Evolutionary conservation across 2,329 filamentous ascomycete genomes (phyloP).

Genomic region (Amylocarpus encephaloides): DNA sequence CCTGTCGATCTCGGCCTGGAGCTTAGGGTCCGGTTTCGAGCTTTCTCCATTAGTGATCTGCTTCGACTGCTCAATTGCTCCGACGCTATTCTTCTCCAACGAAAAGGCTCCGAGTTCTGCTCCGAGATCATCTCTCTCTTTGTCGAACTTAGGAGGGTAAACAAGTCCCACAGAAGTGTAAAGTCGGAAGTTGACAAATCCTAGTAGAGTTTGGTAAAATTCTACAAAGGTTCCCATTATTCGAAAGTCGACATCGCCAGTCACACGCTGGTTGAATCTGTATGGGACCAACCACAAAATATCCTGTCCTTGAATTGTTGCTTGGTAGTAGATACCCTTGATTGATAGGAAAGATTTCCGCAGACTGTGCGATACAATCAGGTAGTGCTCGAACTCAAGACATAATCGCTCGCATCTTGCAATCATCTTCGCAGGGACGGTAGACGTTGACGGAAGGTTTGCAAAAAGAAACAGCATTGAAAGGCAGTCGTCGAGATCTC

Average conservation of each 20-base stretch:
- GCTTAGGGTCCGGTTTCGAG: slow-evolving; percentile 52
- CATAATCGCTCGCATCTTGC: slow-evolving; percentile 88
- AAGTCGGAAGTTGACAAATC: slow-evolving; percentile 92
- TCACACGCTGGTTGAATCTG: slow-evolving; percentile 91
- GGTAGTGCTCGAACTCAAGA: slow-evolving; percentile 95
- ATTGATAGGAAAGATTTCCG: slow-evolving; percentile 97
- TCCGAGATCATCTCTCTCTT: slow-evolving; percentile 77
- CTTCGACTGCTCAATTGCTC: slow-evolving; percentile 45
- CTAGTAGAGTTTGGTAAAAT: slow-evolving; percentile 94
- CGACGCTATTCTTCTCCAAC: slow-evolving; percentile 67
- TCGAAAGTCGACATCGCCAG: slow-evolving; percentile 91
- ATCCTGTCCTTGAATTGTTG: slow-evolving; percentile 93
- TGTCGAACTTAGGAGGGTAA: slow-evolving; percentile 92
- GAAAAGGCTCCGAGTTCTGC: slow-evolving; percentile 89
- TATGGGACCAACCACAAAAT: slow-evolving; percentile 97
- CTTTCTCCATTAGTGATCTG: slow-evolving; percentile 45
- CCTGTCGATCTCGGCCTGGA: slow-evolving; percentile 62
- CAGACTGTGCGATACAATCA: slow-evolving; percentile 85
- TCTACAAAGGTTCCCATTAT: slow-evolving; percentile 99
- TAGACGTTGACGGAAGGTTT: slow-evolving; percentile 83
- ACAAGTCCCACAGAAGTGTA: slow-evolving; percentile 89
- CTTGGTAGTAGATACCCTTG: slow-evolving; percentile 99
- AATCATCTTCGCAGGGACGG: slow-evolving; percentile 92
- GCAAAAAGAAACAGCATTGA: slow-evolving; percentile 98
- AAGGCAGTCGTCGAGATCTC: slow-evolving; percentile 92